Conservation (phyloP, 768 basidiomycete genomes). For the Suillus discolor region DNA sequence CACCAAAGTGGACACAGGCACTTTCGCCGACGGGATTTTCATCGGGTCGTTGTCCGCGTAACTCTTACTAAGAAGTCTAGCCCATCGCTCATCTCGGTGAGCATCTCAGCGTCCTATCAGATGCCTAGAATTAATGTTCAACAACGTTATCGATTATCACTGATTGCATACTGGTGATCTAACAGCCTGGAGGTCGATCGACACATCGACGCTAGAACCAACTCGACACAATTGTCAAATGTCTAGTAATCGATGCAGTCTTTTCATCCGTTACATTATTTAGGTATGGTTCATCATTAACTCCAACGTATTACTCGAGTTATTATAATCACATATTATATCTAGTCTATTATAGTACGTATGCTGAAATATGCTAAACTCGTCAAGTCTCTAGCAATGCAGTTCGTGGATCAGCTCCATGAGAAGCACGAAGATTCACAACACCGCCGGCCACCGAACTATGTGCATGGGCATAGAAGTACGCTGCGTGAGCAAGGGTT, state of each 20-base stretch:
- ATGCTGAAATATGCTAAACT: conserved; percentile 6
- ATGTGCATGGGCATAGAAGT: conserved; percentile 44
- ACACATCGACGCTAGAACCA: background rate
- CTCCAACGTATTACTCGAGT: background rate
- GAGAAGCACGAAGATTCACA: conserved; percentile 40
- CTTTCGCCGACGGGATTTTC: background rate
- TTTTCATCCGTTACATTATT: background rate
- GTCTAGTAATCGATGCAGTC: background rate
- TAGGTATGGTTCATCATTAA: background rate
- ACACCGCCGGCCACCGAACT: conserved; percentile 46
- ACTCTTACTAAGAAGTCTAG: background rate
- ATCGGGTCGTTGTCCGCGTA: background rate
- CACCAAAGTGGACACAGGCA: background rate
- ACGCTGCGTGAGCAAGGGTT: conserved; percentile 36
- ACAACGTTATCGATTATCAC: background rate
- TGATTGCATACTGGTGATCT: background rate
- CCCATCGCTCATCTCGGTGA: background rate
- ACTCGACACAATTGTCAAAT: background rate
- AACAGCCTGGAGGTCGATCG: background rate
- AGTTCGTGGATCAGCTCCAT: conserved; percentile 45
- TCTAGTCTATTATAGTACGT: background rate
- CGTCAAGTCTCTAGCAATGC: conserved; percentile 31
- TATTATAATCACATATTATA: background rate
- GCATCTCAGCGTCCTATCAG: background rate
- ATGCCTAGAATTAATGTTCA: background rate